phyloP scores from a whole-genome alignment of 192 early-diverging fungal species.

The Funneliformis mosseae region DNA sequence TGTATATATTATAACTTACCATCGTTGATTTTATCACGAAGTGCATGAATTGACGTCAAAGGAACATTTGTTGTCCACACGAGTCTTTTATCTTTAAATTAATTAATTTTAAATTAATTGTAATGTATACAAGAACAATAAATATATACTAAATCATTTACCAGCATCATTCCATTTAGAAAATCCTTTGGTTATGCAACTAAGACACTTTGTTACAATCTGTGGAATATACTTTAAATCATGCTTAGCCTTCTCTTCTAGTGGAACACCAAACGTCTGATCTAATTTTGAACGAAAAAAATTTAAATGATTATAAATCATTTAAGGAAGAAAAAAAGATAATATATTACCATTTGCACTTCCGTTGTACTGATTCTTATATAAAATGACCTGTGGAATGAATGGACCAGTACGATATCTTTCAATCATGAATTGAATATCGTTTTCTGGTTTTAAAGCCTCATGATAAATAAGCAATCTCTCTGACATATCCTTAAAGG shows the following conservation, averaged over 20 bases:
- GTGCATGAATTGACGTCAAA: slow-evolving; percentile 61
- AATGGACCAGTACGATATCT: slow-evolving; percentile 72
- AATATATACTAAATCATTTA: not conserved
- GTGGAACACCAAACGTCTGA: slow-evolving; percentile 77
- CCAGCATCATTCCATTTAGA: slow-evolving; percentile 22
- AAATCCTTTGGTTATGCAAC: slow-evolving; percentile 55
- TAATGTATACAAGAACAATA: not conserved
- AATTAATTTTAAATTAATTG: not conserved
- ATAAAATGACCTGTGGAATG: slow-evolving; percentile 69
- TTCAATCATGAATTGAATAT: slow-evolving; percentile 76
- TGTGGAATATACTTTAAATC: slow-evolving; percentile 62
- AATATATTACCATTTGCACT: slow-evolving; percentile 54
- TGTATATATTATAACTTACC: slow-evolving; percentile 22
- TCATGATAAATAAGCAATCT: slow-evolving; percentile 60
- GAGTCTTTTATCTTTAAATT: slow-evolving; percentile 50
- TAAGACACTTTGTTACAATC: slow-evolving; percentile 62
- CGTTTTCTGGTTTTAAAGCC: slow-evolving; percentile 75
- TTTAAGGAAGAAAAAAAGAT: not conserved
- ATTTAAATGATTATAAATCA: slow-evolving; percentile 2
- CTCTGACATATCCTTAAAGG: slow-evolving; percentile 62
- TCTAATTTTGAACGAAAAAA: slow-evolving; percentile 38
- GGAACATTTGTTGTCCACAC: slow-evolving; percentile 66
- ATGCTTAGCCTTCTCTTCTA: slow-evolving; percentile 66
- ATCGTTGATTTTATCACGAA: slow-evolving; percentile 66
- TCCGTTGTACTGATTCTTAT: slow-evolving; percentile 70